Percentiles rank a stretch among this genome's conserved stretches.
These are phyloP conservation scores for Bathelium albidoporum DNA, from an alignment of 495 filamentous ascomycete species.

Conservation along the genomic window DNA sequence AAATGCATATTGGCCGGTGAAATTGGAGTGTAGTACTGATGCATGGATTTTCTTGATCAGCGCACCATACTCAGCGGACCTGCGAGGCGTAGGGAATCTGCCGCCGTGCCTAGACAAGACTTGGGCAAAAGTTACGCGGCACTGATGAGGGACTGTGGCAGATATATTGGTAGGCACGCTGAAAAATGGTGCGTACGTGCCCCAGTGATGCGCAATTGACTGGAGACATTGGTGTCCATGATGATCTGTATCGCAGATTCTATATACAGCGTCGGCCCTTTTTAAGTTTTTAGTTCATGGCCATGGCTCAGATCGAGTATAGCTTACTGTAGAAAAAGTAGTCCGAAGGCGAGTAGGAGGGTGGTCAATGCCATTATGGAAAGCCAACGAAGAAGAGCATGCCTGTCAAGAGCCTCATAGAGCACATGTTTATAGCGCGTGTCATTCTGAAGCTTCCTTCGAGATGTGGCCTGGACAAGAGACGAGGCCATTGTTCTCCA, in stretches of 20 bases:
- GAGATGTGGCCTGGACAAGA: too few species aligned
- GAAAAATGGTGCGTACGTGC: slow-evolving; percentile 75
- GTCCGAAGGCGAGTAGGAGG: not conserved
- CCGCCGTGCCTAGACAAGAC: slow-evolving; percentile 77
- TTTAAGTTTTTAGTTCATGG: not conserved
- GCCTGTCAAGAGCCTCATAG: too few species aligned
- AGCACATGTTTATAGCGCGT: too few species aligned
- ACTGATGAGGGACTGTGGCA: slow-evolving; percentile 46
- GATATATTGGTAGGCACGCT: slow-evolving; percentile 54
- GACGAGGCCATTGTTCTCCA: too few species aligned
- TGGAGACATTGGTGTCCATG: slow-evolving; percentile 54
- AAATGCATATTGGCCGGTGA: slow-evolving; percentile 51
- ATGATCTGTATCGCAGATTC: slow-evolving; percentile 46
- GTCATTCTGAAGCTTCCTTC: too few species aligned
- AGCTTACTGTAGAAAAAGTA: not conserved
- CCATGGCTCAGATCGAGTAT: not conserved
- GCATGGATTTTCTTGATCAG: slow-evolving; percentile 52
- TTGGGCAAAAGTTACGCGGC: slow-evolving; percentile 66
- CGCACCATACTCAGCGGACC: slow-evolving; percentile 44
- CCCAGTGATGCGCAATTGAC: slow-evolving; percentile 61
- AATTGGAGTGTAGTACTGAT: slow-evolving; percentile 36
- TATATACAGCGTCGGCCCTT: not conserved
- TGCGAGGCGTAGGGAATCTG: slow-evolving; percentile 59
- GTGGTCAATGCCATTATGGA: not conserved
- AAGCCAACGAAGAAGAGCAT: not conserved